Evolutionary conservation across 1,284 basidiomycete species (phyloP), one percentile per base, ranked within the genome.

Genomic region (Schizophyllum amplum): DNA sequence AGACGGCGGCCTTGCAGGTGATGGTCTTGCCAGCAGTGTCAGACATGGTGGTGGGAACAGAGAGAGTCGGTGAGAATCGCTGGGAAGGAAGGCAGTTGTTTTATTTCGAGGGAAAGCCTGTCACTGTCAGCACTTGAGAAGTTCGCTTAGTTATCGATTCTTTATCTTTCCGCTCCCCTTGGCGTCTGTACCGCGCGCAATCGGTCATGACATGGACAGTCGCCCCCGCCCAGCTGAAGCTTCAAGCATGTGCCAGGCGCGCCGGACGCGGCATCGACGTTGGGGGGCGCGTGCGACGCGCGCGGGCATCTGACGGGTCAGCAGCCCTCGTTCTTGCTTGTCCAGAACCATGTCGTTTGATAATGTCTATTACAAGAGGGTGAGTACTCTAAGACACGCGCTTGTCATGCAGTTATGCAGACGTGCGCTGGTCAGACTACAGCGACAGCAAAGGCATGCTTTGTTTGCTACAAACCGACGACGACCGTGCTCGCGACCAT

Each of bases 1-100:
- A 97, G 61, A 98, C 87, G 55, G 95, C 95, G 54, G 94, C 94
- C 72, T 94, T 95, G 80, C 94, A 98, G 58, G 79, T 90, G 74
- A 98, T 97, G 57, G 82, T 72, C 74, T 86, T 84, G 65, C 89
- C 89, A 62, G 68, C 72, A 54, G 87, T 90, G 60, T 75, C 76
- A 55, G 84, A 81, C 87, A 90, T 42, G 65, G 63, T 65, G 56
- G 56, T 60, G 56, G 25, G 53, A 50, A 20, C 20, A 21, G 24
- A 50, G 22, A 20, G 48, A 50, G 21, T 21, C 24, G 48, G 48
- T n/a, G 22, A 22, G 20, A 24, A 50, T 3, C 15, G 48, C 17
- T 42, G 17, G 33, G 17, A 2, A 42, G 33, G 7, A 9, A 42
- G 33, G 33, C 33, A 17, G 17, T 42, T 13, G 33, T 9, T 42